A percentile compares a stretch with the other conserved stretches of the same genome.
Evolutionary conservation across 2,329 filamentous ascomycete species (phyloP).

Genomic region (Arthrocladium fulminans): DNA sequence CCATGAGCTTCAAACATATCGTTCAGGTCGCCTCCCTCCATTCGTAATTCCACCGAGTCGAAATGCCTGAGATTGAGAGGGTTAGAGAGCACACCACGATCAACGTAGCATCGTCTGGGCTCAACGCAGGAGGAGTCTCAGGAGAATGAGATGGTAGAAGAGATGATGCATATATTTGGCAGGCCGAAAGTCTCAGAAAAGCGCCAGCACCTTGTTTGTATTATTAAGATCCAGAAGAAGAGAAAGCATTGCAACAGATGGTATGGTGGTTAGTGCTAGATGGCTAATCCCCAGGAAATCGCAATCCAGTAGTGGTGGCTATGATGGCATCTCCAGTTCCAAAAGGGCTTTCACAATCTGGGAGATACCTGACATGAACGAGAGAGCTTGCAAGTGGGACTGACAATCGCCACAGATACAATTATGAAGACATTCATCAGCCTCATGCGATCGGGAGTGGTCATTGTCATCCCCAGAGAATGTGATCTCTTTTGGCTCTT

Average conservation of each 20-base stretch:
- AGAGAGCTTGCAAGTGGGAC: slow-evolving; percentile 32
- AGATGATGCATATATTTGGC: slow-evolving; percentile 28
- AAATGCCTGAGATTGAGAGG: slow-evolving; percentile 29
- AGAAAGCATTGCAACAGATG: too few species aligned
- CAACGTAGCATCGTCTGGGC: slow-evolving; percentile 27
- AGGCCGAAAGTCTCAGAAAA: slow-evolving; percentile 61
- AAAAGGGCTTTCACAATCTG: slow-evolving; percentile 41
- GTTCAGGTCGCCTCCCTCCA: slow-evolving; percentile 12
- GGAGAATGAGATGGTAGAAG: slow-evolving; percentile 26
- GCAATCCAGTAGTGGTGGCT: slow-evolving; percentile 42
- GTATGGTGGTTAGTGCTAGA: too few species aligned
- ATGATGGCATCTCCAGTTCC: slow-evolving; percentile 37
- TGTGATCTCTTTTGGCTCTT: slow-evolving; percentile 15
- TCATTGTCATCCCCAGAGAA: slow-evolving; percentile 33
- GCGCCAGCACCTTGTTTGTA: slow-evolving; percentile 65
- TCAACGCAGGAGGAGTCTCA: slow-evolving; percentile 30
- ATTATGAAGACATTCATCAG: slow-evolving; percentile 44
- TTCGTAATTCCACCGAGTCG: slow-evolving; percentile 12
- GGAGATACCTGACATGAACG: slow-evolving; percentile 44
- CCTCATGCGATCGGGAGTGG: slow-evolving; percentile 42
- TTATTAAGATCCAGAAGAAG: too few species aligned
- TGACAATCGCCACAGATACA: slow-evolving; percentile 38
- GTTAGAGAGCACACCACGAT: slow-evolving; percentile 25
- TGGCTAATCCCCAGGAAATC: slow-evolving; percentile 52
- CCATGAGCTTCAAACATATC: slow-evolving; percentile 14